These are phyloP conservation scores for Fusarium vanettenii DNA, from an alignment of 2,329 filamentous ascomycete genomes.

Conservation along the genomic window DNA sequence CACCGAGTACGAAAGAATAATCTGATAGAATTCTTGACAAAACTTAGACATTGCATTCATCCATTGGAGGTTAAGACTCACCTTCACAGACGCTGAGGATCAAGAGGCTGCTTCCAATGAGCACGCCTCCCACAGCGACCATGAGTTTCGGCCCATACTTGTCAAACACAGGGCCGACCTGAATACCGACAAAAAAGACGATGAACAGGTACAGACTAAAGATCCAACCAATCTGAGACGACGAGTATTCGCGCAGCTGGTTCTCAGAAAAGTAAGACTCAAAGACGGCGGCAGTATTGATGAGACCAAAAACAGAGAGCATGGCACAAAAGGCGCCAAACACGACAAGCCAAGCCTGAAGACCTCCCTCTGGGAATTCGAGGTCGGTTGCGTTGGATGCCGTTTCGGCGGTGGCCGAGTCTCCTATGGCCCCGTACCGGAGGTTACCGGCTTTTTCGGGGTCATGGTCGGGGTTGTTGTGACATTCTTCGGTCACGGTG, in stretches of 20 bases:
- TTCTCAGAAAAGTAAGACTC: slow-evolving; percentile 80
- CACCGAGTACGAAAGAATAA: slow-evolving; percentile 81
- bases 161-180: slow-evolving; percentile 87
- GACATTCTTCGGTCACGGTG: background rate
- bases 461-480: background rate
- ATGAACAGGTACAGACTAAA: slow-evolving; percentile 85
- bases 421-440: slow-evolving; percentile 19
- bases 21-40: slow-evolving; percentile 74
- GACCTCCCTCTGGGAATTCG: slow-evolving; percentile 67
- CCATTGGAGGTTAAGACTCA: background rate
- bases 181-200: slow-evolving; percentile 83
- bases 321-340: slow-evolving; percentile 76
- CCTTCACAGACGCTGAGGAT: slow-evolving; percentile 74
- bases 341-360: slow-evolving; percentile 76
- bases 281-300: slow-evolving; percentile 69
- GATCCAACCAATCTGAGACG: slow-evolving; percentile 85
- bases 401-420: background rate
- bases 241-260: slow-evolving; percentile 75
- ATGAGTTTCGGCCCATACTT: slow-evolving; percentile 76
- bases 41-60: background rate
- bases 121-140: slow-evolving; percentile 71
- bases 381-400: background rate
- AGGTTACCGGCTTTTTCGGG: slow-evolving; percentile 17
- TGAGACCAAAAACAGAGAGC: slow-evolving; percentile 72
- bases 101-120: slow-evolving; percentile 71